Evolutionary conservation across 306 rosid genomes (phyloP).

Genomic region (Astragalus glycyphyllos): DNA sequence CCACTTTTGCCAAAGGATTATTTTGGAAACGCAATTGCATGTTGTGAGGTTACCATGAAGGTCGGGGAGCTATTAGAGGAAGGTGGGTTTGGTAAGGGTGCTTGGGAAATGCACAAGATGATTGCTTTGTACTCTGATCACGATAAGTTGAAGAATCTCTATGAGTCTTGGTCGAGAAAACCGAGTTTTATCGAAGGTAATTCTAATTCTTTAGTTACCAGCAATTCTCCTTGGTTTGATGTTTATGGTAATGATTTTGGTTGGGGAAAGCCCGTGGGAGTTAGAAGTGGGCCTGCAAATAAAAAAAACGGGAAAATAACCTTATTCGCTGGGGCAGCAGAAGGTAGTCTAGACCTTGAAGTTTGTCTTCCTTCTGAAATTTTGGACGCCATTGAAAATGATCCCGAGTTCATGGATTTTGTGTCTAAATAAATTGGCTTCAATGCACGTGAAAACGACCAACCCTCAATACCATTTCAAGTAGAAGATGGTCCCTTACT

Average conservation of each 20-base stretch:
- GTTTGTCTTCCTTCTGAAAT: conserved; percentile 34
- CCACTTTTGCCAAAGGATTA: too few species aligned
- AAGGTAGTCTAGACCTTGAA: conserved; percentile 48
- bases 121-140: conserved; percentile 20
- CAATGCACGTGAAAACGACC: too few species aligned
- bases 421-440: too few species aligned
- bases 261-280: conserved; percentile 51
- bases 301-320: conserved; percentile 44
- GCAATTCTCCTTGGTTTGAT: conserved; percentile 44
- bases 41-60: too few species aligned
- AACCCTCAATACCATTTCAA: too few species aligned
- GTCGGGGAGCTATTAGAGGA: too few species aligned
- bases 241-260: conserved; percentile 55
- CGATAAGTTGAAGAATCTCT: not conserved
- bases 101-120: conserved; percentile 43
- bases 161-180: conserved; percentile 32
- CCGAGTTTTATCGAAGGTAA: not conserved
- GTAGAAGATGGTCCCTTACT: too few species aligned
- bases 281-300: conserved; percentile 44
- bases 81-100: conserved; percentile 42
- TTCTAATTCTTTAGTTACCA: too few species aligned
- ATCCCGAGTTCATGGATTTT: conserved; percentile 40
- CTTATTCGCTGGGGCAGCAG: conserved; percentile 38
- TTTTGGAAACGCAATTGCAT: too few species aligned
- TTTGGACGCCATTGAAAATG: conserved; percentile 44